phyloP scores from a whole-genome alignment of 306 rosid species.

The Geum urbanum region DNA sequence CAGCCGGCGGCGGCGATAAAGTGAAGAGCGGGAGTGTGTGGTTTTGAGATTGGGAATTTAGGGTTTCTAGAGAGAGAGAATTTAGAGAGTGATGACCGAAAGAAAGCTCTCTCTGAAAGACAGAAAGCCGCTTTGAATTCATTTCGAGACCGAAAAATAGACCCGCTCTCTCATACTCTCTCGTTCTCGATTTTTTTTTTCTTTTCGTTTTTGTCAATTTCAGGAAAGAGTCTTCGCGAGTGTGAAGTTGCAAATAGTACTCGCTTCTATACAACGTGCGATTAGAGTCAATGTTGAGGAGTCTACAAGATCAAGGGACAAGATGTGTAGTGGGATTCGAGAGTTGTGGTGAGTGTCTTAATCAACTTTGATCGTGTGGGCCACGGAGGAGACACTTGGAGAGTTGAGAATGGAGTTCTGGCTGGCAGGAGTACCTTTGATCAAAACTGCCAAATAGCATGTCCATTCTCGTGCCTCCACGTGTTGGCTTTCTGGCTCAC shows the following conservation, averaged over 20 bases:
- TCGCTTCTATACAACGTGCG: not conserved
- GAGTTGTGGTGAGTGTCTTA: not conserved
- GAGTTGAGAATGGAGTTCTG: not conserved
- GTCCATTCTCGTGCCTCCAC: not conserved
- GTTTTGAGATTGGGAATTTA: not conserved
- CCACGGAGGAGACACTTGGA: not conserved
- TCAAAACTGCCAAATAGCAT: not conserved
- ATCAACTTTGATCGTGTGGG: not conserved
- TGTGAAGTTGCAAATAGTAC: not conserved
- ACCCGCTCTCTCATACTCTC: too few species aligned
- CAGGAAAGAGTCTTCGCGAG: not conserved
- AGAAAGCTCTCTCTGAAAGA: not conserved
- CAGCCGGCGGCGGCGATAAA: not conserved
- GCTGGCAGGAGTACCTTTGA: not conserved
- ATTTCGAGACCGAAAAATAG: not conserved
- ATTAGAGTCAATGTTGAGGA: not conserved
- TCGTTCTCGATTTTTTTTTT: not conserved
- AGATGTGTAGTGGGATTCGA: not conserved
- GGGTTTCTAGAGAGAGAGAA: slow-evolving; percentile 10
- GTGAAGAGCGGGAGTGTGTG: not conserved
- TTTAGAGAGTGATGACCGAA: not conserved
- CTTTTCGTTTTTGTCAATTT: not conserved
- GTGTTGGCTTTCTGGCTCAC: not conserved
- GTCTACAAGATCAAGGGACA: not conserved
- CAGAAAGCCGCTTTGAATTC: not conserved